Evolutionary conservation across 768 basidiomycete species (phyloP).

Genomic region (Leccinum sublutescens): DNA sequence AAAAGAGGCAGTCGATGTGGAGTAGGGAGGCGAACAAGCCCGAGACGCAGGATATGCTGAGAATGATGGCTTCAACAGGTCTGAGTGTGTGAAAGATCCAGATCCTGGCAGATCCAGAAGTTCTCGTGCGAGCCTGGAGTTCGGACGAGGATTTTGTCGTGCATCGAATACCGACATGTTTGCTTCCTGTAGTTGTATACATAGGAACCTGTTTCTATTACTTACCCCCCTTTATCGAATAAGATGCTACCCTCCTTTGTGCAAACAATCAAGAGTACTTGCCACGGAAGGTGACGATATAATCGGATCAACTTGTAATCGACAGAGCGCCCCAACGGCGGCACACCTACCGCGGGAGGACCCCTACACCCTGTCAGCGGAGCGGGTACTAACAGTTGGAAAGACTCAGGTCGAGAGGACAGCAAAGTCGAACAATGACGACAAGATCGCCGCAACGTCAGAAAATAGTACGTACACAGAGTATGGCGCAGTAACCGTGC

Average conservation of each 20-base stretch:
- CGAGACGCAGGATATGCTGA: conserved; percentile 25
- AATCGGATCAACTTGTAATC: background rate
- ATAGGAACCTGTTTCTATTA: background rate
- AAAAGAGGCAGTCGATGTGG: conserved; percentile 18
- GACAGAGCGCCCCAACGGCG: background rate
- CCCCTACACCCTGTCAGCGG: no score
- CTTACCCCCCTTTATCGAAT: background rate
- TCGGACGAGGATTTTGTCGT: background rate
- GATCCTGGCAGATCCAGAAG: background rate
- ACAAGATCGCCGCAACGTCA: no score
- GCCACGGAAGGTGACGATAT: background rate
- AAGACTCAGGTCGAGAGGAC: no score
- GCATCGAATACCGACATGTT: background rate
- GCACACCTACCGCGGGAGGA: no score
- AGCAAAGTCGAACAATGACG: no score
- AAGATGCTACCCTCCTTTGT: background rate
- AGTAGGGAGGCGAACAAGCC: conserved; percentile 17
- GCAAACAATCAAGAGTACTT: background rate
- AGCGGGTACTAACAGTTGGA: no score
- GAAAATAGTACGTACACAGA: no score
- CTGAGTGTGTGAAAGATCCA: background rate
- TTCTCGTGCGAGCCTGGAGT: background rate
- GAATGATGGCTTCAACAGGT: conserved; percentile 4
- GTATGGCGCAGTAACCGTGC: no score
- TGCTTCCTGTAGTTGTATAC: background rate